A percentile compares a stretch with the other conserved stretches of the same genome.
phyloP scores from a whole-genome alignment of 768 basidiomycete species.

The Psilocybe sp. region DNA sequence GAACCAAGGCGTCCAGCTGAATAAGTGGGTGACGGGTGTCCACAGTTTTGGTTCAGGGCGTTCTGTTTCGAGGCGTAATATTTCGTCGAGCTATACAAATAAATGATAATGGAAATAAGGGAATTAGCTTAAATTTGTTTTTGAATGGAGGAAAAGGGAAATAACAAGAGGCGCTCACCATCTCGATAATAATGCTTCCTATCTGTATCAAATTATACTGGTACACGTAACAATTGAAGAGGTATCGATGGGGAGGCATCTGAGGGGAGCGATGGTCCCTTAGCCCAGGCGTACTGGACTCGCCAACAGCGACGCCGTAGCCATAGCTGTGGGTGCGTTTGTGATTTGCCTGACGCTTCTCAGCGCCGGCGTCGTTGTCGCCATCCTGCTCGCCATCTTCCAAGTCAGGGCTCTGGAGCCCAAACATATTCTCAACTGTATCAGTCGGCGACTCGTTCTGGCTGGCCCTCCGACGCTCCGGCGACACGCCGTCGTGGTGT shows the following conservation, averaged over 20 bases:
- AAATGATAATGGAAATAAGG: slow-evolving; percentile 9
- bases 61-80: slow-evolving; percentile 51
- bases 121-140: neutral
- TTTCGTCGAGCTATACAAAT: slow-evolving; percentile 51
- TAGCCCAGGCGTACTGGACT: neutral
- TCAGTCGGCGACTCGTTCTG: too few species aligned
- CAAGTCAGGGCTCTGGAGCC: too few species aligned
- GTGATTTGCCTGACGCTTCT: too few species aligned
- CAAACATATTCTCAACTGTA: too few species aligned
- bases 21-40: slow-evolving; percentile 48
- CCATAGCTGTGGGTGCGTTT: neutral
- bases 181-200: slow-evolving; percentile 33
- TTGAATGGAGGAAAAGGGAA: neutral
- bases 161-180: slow-evolving; percentile 27
- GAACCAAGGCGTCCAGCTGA: slow-evolving; percentile 44
- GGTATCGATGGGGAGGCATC: slow-evolving; percentile 56
- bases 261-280: slow-evolving; percentile 16
- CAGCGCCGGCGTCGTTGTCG: too few species aligned
- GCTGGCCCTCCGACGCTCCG: too few species aligned
- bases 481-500: too few species aligned
- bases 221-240: slow-evolving; percentile 76
- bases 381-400: too few species aligned
- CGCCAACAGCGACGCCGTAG: neutral
- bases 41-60: slow-evolving; percentile 45
- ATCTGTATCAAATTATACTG: slow-evolving; percentile 53